Evolutionary conservation across 257 asterid species (phyloP).

Genomic region (Solanum appendiculatum): DNA sequence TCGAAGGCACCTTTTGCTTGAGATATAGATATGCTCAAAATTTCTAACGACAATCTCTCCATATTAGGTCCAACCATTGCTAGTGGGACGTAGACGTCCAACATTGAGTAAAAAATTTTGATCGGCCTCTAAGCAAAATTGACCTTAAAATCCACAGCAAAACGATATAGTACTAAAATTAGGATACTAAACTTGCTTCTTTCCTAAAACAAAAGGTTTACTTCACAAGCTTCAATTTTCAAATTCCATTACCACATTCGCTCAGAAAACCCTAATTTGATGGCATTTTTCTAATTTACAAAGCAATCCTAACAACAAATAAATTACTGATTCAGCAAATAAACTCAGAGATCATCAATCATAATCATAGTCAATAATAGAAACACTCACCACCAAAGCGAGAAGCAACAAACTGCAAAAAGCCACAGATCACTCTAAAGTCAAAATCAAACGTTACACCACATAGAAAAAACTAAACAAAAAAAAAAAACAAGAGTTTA

Average conservation of each 20-base stretch:
- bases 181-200: not conserved
- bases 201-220: not conserved
- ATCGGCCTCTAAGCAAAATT: not conserved
- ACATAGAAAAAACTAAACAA: not conserved
- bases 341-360: not conserved
- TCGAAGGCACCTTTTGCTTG: not conserved
- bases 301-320: not conserved
- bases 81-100: not conserved
- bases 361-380: not conserved
- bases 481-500: not conserved
- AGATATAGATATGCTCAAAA: not conserved
- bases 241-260: not conserved
- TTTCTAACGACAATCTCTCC: not conserved
- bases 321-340: not conserved
- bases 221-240: not conserved
- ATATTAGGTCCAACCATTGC: not conserved
- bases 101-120: not conserved
- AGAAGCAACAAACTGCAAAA: slow-evolving; percentile 32
- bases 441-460: not conserved
- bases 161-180: too few species aligned
- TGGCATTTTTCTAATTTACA: not conserved
- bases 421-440: not conserved
- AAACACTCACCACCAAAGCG: slow-evolving; percentile 23
- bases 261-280: not conserved
- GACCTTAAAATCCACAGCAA: not conserved